Evolutionary conservation across 129 eudicot species (phyloP).

Genomic region (Chrysanthemum makinoi): DNA sequence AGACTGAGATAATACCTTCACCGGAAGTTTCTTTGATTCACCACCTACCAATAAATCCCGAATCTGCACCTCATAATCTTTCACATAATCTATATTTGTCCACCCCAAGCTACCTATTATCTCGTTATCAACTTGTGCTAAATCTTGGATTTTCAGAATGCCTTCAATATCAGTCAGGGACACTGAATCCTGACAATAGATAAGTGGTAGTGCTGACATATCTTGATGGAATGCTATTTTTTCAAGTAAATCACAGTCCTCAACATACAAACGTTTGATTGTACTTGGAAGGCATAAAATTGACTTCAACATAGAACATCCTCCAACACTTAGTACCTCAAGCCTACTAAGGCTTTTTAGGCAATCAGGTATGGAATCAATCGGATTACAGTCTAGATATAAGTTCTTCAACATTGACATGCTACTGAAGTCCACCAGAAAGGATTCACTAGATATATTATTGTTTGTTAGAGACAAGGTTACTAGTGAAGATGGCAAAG

Average conservation of each 20-base stretch:
- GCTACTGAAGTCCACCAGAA: constrained; percentile 19
- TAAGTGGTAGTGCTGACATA: neutral
- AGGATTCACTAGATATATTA: constrained; percentile 16
- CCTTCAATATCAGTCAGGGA: constrained; percentile 10
- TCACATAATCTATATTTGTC: neutral
- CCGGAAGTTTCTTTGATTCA: neutral
- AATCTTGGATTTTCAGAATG: neutral
- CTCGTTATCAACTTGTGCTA: constrained; percentile 2
- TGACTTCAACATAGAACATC: constrained; percentile 5
- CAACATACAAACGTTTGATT: neutral
- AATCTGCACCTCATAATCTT: neutral
- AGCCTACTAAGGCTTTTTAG: constrained; percentile 18
- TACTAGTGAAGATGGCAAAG: neutral
- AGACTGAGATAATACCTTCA: neutral
- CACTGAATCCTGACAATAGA: neutral
- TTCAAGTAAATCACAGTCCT: neutral
- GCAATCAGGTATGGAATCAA: constrained; percentile 23
- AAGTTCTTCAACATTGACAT: constrained; percentile 18
- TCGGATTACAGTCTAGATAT: constrained; percentile 11
- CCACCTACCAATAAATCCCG: neutral
- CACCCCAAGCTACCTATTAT: constrained; percentile 12
- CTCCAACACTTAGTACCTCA: neutral
- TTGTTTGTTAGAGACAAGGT: constrained; percentile 10
- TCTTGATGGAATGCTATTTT: neutral
- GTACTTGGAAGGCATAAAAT: neutral